Evolutionary conservation across 352 stramenopile species (phyloP), one percentile per base, ranked within the genome.

Genomic region (Thalassiosira mediterranea): DNA sequence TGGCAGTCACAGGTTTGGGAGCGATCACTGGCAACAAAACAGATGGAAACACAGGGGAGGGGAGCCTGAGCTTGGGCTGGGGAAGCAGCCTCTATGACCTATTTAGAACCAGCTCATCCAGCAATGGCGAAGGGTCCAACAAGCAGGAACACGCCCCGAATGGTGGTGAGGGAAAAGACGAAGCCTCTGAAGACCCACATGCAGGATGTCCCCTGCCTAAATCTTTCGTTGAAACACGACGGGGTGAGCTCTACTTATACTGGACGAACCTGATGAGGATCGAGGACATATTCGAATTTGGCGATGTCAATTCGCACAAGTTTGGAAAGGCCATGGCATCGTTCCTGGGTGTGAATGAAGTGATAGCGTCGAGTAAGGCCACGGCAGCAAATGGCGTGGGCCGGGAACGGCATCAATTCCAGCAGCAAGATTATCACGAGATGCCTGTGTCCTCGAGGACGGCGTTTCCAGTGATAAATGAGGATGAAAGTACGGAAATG

Each of bases 211-310:
- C 51, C 0, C 54, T 68, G 29, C 60, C 72, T 3, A 11, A 26
- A 31, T 48, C 54, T 32, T 83, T 83, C 51, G 42, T 83, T 8
- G 54, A 72, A 26, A 61, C 48, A 44, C 74, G 74, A 10, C 60
- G 52, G 38, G 60, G 62, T 15, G 74, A 83, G 58, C 37, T 83
- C n/a, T 11, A 29, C 4, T 29, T 46, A 0, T 83, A 83, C 28
- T 83, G 74, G 74, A 49, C 46, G 10, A 44, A 52, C 15, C 47
- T 83, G 0, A 73, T 73, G 62, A 40, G 56, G 32, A 60, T 83
- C 4, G 74, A 83, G 42, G 74, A 76, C 21, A 77, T 77, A 1
- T 79, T 79, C 46, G 74, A 83, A 21, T 78, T 83, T 34, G 40
- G 66, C 3, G 62, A 81, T 58, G 34, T 68, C 0, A 49, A 60